Evolutionary conservation across 2,329 filamentous ascomycete genomes (phyloP).

Genomic region (Ceratocystis lukuohia): DNA sequence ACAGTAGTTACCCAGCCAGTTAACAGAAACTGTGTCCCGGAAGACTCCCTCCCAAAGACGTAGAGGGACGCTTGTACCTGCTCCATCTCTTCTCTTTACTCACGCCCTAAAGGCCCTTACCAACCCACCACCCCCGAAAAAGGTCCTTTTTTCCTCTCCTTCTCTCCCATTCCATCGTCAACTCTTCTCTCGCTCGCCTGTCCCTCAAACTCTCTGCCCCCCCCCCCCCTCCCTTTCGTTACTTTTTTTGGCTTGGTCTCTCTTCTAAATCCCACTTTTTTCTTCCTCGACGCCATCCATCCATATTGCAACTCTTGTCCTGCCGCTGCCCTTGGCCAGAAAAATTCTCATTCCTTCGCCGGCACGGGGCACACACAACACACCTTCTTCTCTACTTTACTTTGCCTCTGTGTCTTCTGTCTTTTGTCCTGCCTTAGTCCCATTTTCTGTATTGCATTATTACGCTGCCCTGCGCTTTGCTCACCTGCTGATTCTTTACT

Average conservation of each 20-base stretch:
- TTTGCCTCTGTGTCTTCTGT: background rate
- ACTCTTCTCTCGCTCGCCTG: background rate
- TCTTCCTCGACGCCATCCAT: conserved; percentile 10
- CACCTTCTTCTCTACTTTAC: conserved; percentile 7
- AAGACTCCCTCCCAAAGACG: too few relatives aligned
- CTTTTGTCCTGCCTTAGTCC: background rate
- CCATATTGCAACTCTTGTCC: background rate
- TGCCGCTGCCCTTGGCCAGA: conserved; percentile 17
- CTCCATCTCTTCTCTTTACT: background rate
- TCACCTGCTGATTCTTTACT: background rate
- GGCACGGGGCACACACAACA: conserved; percentile 13
- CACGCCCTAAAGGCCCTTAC: background rate
- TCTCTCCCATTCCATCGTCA: conserved; percentile 9
- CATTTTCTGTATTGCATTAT: background rate
- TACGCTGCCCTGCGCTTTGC: conserved; percentile 1
- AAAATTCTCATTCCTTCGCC: conserved; percentile 20
- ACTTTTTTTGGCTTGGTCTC: background rate
- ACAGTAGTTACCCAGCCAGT: too few relatives aligned
- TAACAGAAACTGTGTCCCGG: background rate
- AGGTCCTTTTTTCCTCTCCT: conserved; percentile 2
- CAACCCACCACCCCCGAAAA: background rate
- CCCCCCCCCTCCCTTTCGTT: conserved; percentile 5
- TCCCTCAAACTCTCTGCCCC: background rate
- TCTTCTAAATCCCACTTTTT: conserved; percentile 14
- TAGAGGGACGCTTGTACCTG: background rate